A percentile compares a stretch with the other conserved stretches of the same genome.
Evolutionary conservation across 2,329 filamentous ascomycete genomes (phyloP).

Genomic region (Didymosphaeria variabile): DNA sequence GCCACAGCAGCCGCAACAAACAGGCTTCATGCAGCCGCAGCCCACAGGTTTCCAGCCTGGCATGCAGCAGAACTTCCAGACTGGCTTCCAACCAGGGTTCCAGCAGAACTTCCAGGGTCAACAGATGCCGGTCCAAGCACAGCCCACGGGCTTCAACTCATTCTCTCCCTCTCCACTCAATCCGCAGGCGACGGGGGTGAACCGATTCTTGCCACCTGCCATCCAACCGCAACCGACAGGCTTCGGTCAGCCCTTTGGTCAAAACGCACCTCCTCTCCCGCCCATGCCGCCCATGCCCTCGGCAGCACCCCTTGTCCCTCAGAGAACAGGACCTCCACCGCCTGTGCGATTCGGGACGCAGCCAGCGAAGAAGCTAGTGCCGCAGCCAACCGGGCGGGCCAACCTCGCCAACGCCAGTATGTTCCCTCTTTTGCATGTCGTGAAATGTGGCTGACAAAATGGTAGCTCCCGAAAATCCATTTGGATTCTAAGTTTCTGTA

Average conservation of each 20-base stretch:
- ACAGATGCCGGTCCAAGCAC: slow-evolving; percentile 51
- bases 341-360: slow-evolving; percentile 88
- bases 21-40: slow-evolving; percentile 60
- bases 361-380: slow-evolving; percentile 76
- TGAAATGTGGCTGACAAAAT: background rate
- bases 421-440: slow-evolving; percentile 54
- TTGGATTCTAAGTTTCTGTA: slow-evolving; percentile 66
- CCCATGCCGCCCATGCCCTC: slow-evolving; percentile 67
- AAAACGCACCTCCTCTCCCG: slow-evolving; percentile 59
- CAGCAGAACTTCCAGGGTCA: slow-evolving; percentile 64
- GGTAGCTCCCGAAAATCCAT: slow-evolving; percentile 74
- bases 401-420: slow-evolving; percentile 96
- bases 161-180: slow-evolving; percentile 52
- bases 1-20: slow-evolving; percentile 58
- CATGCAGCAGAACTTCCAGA: slow-evolving; percentile 26
- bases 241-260: slow-evolving; percentile 49
- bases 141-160: slow-evolving; percentile 51
- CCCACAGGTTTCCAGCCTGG: slow-evolving; percentile 39
- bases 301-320: slow-evolving; percentile 72
- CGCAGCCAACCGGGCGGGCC: slow-evolving; percentile 90
- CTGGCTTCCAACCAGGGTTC: slow-evolving; percentile 55
- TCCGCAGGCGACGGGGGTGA: slow-evolving; percentile 65
- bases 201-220: slow-evolving; percentile 55
- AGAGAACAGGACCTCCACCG: slow-evolving; percentile 86
- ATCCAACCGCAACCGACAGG: slow-evolving; percentile 65